Percentiles rank a stretch among this genome's conserved stretches.
These are phyloP conservation scores for Aspergillus awamori DNA, from an alignment of 2,329 filamentous ascomycete species.

Conservation along the genomic window DNA sequence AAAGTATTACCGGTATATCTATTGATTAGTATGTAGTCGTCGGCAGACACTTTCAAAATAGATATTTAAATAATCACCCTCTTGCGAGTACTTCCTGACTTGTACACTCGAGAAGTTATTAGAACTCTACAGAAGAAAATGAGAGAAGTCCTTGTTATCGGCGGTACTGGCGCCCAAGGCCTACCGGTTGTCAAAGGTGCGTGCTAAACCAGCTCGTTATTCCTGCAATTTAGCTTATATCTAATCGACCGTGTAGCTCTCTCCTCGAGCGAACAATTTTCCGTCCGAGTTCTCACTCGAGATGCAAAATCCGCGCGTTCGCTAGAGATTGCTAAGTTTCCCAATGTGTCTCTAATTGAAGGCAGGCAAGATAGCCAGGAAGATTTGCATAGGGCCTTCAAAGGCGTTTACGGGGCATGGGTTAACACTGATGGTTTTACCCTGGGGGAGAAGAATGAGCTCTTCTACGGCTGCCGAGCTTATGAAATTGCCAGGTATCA, in stretches of 20 bases:
- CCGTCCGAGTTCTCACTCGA: conserved; percentile 53
- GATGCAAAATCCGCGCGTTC: conserved; percentile 48
- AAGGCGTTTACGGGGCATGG: conserved; percentile 51
- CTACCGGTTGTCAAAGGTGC: neutral
- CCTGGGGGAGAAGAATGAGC: conserved; percentile 34
- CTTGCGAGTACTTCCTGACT: too few relatives aligned
- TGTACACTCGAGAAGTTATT: too few relatives aligned
- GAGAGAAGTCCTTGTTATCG: neutral
- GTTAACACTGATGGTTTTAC: conserved; percentile 59
- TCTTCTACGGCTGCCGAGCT: conserved; percentile 38
- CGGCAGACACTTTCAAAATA: too few relatives aligned
- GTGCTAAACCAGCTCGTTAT: too few relatives aligned
- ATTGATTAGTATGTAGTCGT: too few relatives aligned
- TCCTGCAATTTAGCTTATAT: too few relatives aligned
- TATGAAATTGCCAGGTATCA: conserved; percentile 47
- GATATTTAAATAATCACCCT: too few relatives aligned
- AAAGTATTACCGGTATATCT: too few relatives aligned
- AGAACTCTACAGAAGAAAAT: neutral
- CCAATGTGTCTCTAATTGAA: conserved; percentile 51
- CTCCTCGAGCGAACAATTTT: neutral
- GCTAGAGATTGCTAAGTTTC: conserved; percentile 46
- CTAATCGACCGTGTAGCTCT: neutral
- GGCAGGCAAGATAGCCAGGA: conserved; percentile 53
- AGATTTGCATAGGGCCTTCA: conserved; percentile 49
- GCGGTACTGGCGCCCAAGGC: conserved; percentile 9